Conservation (phyloP, 2,329 filamentous ascomycete species). For the Fusarium burgessii region DNA sequence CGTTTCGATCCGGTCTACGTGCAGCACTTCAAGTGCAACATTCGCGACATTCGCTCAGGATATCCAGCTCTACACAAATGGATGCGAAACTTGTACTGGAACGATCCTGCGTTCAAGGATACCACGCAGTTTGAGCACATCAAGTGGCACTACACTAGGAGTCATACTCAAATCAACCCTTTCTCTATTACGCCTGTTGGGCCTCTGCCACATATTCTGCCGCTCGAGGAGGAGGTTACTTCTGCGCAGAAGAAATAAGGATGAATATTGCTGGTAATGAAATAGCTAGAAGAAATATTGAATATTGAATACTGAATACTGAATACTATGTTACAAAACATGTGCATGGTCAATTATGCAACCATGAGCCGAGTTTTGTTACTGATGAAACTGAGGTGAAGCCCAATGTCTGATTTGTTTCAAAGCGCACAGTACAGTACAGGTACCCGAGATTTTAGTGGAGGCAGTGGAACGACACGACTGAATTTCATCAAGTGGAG, state of each 20-base stretch:
- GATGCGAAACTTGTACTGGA: constrained; percentile 89
- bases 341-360: constrained; percentile 7
- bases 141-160: constrained; percentile 78
- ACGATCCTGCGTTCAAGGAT: constrained; percentile 78
- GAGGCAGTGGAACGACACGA: constrained; percentile 11
- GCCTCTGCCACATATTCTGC: constrained; percentile 84
- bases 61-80: constrained; percentile 86
- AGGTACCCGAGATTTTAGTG: constrained; percentile 19
- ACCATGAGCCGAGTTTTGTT: constrained; percentile 10
- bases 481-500: constrained; percentile 11
- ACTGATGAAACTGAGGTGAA: constrained; percentile 22
- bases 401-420: constrained; percentile 9
- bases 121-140: constrained; percentile 97
- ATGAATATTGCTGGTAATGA: neutral
- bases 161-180: constrained; percentile 75
- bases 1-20: constrained; percentile 85
- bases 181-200: constrained; percentile 84
- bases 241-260: constrained; percentile 56
- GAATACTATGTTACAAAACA: neutral
- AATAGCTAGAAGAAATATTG: neutral
- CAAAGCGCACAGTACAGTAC: constrained; percentile 10
- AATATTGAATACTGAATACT: neutral
- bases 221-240: constrained; percentile 80
- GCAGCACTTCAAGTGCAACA: constrained; percentile 89
- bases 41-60: constrained; percentile 84